Percentiles rank a stretch among this genome's conserved stretches.
Conservation (phyloP, 768 basidiomycete genomes). For the Steccherinum ochraceum region DNA sequence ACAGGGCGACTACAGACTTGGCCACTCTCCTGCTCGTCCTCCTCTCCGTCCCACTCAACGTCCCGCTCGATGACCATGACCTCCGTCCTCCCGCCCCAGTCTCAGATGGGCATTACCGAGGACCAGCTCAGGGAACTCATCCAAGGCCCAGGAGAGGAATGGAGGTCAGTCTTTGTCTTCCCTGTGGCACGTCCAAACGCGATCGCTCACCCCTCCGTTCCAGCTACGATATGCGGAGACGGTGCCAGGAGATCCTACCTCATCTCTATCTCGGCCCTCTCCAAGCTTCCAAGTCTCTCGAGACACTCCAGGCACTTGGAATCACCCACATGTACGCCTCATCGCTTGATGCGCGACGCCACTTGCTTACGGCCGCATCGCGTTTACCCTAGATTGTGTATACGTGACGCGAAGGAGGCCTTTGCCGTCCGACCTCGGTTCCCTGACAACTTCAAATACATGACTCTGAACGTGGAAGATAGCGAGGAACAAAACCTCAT, state of each 20-base stretch:
- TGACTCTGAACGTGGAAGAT: slow-evolving; percentile 83
- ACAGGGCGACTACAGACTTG: not conserved
- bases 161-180: slow-evolving; percentile 47
- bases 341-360: not conserved
- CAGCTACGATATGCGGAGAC: slow-evolving; percentile 93
- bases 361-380: slow-evolving; percentile 1
- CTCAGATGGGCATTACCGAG: not conserved
- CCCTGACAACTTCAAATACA: slow-evolving; percentile 68
- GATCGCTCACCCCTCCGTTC: not conserved
- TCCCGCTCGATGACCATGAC: not conserved
- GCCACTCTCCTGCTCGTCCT: not conserved
- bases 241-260: slow-evolving; percentile 88
- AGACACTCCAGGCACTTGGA: slow-evolving; percentile 53
- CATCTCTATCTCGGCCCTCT: slow-evolving; percentile 82
- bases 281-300: slow-evolving; percentile 78
- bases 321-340: slow-evolving; percentile 75
- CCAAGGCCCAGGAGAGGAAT: slow-evolving; percentile 79
- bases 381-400: slow-evolving; percentile 57
- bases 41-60: not conserved
- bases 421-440: slow-evolving; percentile 87
- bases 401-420: slow-evolving; percentile 84
- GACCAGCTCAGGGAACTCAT: slow-evolving; percentile 54
- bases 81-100: not conserved
- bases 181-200: not conserved
- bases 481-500: slow-evolving; percentile 95